Evolutionary conservation across 768 basidiomycete species (phyloP), one percentile per base, ranked within the genome.

Genomic region (Leccinellum luteum): DNA sequence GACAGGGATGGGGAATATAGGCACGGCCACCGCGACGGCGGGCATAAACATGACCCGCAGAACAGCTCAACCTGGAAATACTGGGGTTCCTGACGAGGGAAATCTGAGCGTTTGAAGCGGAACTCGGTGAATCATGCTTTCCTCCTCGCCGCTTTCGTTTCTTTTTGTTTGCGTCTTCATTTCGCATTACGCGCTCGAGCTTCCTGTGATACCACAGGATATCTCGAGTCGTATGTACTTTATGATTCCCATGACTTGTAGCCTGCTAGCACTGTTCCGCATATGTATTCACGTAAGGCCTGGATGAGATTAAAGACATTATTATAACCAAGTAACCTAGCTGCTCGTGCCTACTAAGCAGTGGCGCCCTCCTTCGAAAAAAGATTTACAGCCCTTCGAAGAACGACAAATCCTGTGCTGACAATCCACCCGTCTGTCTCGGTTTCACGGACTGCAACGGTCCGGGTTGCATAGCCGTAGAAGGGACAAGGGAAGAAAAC

Each of bases 391-490:
- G 65, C 34, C 89, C 87, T 73, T 94, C 92, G 68, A 94, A 94
- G 71, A 94, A 94, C 17, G 87, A 90, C 52, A 93, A 69, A 78
- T 93, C 92, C 72, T 91, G 89, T 3, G 90, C 91, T 4, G 87
- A 89, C 51, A 93, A 70, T 4, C 86, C 87, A 13, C 85, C 83
- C n/a, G 65, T 72, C 66, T 61, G 62, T 54, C 49, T 67, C 47
- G 70, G 60, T 49, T 69, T 61, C 25, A 55, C 32, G 14, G 59
- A 23, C 25, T 62, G 62, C 19, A 58, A 55, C 35, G 53, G 21
- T n/a, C 47, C 44, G 3, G 47, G 1, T 32, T 64, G 56, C 6
- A 66, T 48, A 15, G 63, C 25, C 7, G 64, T 35, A 25, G 56
- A 52, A 44, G 64, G 64, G 45, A 25, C 41, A 5, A 56, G 25